Evolutionary conservation across 2,329 filamentous ascomycete species (phyloP).

Genomic region (Mycosphaerelloides madeirae): DNA sequence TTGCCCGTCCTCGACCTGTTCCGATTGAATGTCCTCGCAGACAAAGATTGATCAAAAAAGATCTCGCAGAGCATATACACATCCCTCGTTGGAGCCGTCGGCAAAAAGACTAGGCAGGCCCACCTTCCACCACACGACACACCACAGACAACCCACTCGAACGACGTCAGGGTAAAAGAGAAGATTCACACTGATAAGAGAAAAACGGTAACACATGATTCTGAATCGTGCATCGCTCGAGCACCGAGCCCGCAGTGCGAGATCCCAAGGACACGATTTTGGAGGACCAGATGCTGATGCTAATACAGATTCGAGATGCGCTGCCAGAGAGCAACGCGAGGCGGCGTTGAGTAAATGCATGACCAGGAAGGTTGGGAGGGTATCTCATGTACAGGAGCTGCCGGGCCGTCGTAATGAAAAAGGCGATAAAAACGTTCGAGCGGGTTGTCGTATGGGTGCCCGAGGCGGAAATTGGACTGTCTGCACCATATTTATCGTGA

Average conservation of each 20-base stretch:
- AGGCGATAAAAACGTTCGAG: constrained; percentile 12
- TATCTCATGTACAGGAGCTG: constrained; percentile 23
- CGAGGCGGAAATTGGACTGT: constrained; percentile 5
- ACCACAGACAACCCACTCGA: constrained; percentile 12
- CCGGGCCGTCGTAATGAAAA: constrained; percentile 16
- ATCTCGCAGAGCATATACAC: constrained; percentile 23
- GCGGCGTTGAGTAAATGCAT: constrained; percentile 9
- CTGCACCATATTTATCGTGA: constrained; percentile 10
- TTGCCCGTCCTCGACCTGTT: too few relatives aligned
- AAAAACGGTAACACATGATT: constrained; percentile 5
- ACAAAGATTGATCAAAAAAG: constrained; percentile 6
- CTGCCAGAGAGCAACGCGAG: constrained; percentile 6
- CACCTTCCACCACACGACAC: constrained; percentile 3
- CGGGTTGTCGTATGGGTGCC: constrained; percentile 8
- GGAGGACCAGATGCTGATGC: constrained; percentile 17
- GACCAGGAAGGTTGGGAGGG: constrained; percentile 11
- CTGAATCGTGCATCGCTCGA: constrained; percentile 18
- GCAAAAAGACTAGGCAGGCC: constrained; percentile 10
- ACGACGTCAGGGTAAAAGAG: constrained; percentile 3
- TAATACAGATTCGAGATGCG: constrained; percentile 15
- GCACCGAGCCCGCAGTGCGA: constrained; percentile 22
- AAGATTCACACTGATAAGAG: constrained; percentile 7
- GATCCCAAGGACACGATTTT: constrained; percentile 11
- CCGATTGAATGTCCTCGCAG: too few relatives aligned
- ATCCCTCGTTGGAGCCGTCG: constrained; percentile 8